phyloP scores from a whole-genome alignment of 2,329 filamentous ascomycete species.

The Cladosporium sphaerospermum region DNA sequence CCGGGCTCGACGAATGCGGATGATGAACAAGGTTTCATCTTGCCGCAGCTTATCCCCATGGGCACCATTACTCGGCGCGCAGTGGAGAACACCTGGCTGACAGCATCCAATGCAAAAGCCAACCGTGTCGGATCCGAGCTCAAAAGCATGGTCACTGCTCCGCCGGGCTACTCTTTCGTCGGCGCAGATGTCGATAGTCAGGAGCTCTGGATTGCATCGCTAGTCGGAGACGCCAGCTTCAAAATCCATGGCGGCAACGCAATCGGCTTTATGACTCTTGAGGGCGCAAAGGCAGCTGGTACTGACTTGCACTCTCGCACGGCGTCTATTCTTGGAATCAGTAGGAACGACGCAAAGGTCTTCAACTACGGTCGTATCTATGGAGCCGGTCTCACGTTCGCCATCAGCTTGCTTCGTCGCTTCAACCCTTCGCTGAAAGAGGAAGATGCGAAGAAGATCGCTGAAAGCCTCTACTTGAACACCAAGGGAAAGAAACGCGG shows the following conservation, averaged over 20 bases:
- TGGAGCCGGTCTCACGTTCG: slow-evolving; percentile 93
- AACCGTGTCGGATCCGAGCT: slow-evolving; percentile 95
- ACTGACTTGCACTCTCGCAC: slow-evolving; percentile 94
- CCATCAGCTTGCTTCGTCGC: slow-evolving; percentile 79
- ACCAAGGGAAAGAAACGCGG: slow-evolving; percentile 88
- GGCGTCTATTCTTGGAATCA: slow-evolving; percentile 85
- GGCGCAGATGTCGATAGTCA: slow-evolving; percentile 96
- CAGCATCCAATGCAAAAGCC: slow-evolving; percentile 91
- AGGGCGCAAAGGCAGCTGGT: slow-evolving; percentile 88
- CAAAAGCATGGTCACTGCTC: slow-evolving; percentile 93
- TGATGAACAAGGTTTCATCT: slow-evolving; percentile 66
- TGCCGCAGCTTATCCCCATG: slow-evolving; percentile 97
- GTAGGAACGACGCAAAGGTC: slow-evolving; percentile 88
- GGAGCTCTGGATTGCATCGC: slow-evolving; percentile 95
- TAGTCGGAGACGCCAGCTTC: slow-evolving; percentile 92
- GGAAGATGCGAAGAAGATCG: slow-evolving; percentile 66
- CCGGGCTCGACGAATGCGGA: slow-evolving; percentile 22
- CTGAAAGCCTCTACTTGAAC: slow-evolving; percentile 72
- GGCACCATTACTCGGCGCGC: slow-evolving; percentile 90
- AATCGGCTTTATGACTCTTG: slow-evolving; percentile 97
- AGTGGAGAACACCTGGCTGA: slow-evolving; percentile 97
- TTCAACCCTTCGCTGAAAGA: slow-evolving; percentile 86
- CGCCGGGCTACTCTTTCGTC: slow-evolving; percentile 85
- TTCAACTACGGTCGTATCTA: slow-evolving; percentile 99
- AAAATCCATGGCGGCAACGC: slow-evolving; percentile 93